These are phyloP conservation scores for Brassica nigra DNA, from an alignment of 345 rosid genomes.

Conservation along the genomic window DNA sequence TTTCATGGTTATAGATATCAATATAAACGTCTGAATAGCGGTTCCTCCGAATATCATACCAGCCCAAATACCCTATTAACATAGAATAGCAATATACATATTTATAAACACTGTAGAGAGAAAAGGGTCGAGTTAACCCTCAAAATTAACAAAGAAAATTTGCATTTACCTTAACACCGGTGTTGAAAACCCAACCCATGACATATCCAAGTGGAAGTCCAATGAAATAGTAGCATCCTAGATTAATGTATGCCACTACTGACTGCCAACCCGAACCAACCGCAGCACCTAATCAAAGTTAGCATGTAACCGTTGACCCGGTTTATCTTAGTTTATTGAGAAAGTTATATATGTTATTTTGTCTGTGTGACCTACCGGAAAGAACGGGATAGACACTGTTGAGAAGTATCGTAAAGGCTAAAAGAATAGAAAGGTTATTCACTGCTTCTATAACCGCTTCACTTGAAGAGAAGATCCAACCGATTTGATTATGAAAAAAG, in stretches of 20 bases:
- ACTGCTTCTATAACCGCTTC: constrained; percentile 59
- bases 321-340: background rate
- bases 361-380: constrained; percentile 50
- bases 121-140: background rate
- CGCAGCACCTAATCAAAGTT: constrained; percentile 59
- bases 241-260: constrained; percentile 58
- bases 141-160: background rate
- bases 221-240: constrained; percentile 63
- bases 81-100: background rate
- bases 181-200: constrained; percentile 57
- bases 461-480: constrained; percentile 65
- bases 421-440: constrained; percentile 55
- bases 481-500: constrained; percentile 41
- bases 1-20: constrained; percentile 45
- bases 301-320: background rate
- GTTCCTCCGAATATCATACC: constrained; percentile 71
- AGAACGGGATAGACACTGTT: constrained; percentile 88
- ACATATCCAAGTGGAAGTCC: constrained; percentile 73
- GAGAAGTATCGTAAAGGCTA: constrained; percentile 79
- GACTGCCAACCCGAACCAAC: constrained; percentile 83
- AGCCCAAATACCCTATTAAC: constrained; percentile 15
- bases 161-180: constrained; percentile 35
- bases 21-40: constrained; percentile 50
- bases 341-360: background rate
- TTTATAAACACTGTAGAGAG: background rate